Conservation (phyloP, 768 basidiomycete species). For the Suillus ampliporus region DNA sequence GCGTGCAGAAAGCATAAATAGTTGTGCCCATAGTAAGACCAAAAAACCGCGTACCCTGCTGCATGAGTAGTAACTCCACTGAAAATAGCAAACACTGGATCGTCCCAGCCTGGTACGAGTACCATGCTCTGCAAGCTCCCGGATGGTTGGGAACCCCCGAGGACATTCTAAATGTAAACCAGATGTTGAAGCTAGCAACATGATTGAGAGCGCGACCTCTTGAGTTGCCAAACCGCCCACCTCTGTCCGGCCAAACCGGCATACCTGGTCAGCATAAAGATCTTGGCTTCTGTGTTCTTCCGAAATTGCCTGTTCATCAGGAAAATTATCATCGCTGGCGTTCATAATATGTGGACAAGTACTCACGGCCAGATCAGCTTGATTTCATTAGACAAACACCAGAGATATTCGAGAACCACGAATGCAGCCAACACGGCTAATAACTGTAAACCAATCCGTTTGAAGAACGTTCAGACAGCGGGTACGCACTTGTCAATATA, state of each 20-base stretch:
- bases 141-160: slow-evolving; percentile 13
- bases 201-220: neutral
- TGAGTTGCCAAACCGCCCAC: slow-evolving; percentile 15
- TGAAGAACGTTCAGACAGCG: neutral
- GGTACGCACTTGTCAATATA: neutral
- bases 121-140: slow-evolving; percentile 23
- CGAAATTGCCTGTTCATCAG: neutral
- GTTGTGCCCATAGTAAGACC: neutral
- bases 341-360: neutral
- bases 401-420: slow-evolving; percentile 24
- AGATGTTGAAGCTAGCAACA: slow-evolving; percentile 26
- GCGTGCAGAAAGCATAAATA: neutral
- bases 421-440: slow-evolving; percentile 15
- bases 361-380: slow-evolving; percentile 30
- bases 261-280: slow-evolving; percentile 23
- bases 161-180: slow-evolving; percentile 26
- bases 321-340: neutral
- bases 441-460: neutral
- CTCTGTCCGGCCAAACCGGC: slow-evolving; percentile 22
- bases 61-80: slow-evolving; percentile 23
- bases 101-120: slow-evolving; percentile 19
- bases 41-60: slow-evolving; percentile 20
- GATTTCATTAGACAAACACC: slow-evolving; percentile 20
- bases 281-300: neutral
- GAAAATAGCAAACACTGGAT: slow-evolving; percentile 22